Evolutionary conservation across 768 basidiomycete species (phyloP), one percentile per base, ranked within the genome.

Genomic region (Candolleomyces aberdarensis): DNA sequence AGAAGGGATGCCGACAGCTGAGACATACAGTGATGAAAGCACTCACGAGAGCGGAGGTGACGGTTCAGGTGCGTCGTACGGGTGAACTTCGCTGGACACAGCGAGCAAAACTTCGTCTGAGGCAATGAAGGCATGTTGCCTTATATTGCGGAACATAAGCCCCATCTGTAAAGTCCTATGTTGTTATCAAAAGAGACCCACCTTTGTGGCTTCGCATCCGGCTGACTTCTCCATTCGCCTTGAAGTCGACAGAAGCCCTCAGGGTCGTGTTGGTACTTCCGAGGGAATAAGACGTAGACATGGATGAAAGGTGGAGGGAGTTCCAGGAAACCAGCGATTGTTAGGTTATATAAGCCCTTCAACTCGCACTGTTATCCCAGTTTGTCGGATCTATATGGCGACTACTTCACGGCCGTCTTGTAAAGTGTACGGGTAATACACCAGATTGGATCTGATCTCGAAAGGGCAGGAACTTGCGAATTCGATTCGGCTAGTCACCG

Each of bases 71-170:
- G 88, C 0, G 88, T 89, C 0, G 85, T 88, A 41, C 88, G 78
- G 3, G 88, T 89, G 68, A 89, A 91, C 67, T 86, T 88, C 3
- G 88, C 87, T 0, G 86, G 86, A 65, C 88, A 91, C 39, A 85
- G 73, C 11, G 83, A 79, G 66, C 88, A 90, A 51, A 82, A 77
- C 68, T 89, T 88, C 17, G 83, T 88, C 72, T 90, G 87, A 1
- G 88, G 88, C n/a, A 89, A 78, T 49, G 79, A 79, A 29, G 88
- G 88, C 69, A 85, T 79, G 69, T 90, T 90, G 60, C 87, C 88
- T 83, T 81, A 39, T 75, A 74, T 36, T 36, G 39, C 78, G 76
- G 43, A 76, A 79, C 81, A 61, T 77, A 75, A 57, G 81, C 80
- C 17, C 77, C 65, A 6, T 72, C 72, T n/a, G 78, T 76, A 43